Percentiles rank a stretch among this genome's conserved stretches.
These are phyloP conservation scores for Arabidopsis thaliana DNA, from an alignment of 345 rosid species.

Conservation along the genomic window DNA sequence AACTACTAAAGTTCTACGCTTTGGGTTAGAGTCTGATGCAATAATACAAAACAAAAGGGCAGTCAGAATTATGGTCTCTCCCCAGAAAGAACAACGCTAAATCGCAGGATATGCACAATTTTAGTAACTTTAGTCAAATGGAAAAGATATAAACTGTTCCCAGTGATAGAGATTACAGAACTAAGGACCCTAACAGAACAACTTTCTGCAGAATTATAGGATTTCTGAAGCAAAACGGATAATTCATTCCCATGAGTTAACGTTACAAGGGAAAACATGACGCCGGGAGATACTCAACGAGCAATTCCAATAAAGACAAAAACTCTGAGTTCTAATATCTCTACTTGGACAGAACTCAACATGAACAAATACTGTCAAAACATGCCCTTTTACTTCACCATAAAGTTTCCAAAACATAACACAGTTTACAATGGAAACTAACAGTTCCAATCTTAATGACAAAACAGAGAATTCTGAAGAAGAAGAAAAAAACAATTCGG, in stretches of 20 bases:
- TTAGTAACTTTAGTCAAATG: not conserved
- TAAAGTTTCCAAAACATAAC: not conserved
- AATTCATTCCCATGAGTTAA: not conserved
- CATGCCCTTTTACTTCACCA: not conserved
- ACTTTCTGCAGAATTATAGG: not conserved
- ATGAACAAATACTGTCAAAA: not conserved
- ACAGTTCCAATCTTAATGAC: not conserved
- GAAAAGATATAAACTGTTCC: not conserved
- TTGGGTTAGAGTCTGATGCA: not conserved
- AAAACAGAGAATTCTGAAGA: not conserved
- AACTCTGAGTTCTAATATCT: not conserved
- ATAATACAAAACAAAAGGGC: slow-evolving; percentile 1
- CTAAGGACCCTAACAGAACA: not conserved
- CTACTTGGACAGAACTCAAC: not conserved
- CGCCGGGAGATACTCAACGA: not conserved
- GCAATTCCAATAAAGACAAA: not conserved
- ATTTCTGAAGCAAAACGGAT: not conserved
- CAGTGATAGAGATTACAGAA: not conserved
- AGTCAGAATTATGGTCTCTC: not conserved
- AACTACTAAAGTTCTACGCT: not conserved
- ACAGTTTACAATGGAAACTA: not conserved
- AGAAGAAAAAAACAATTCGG: not conserved
- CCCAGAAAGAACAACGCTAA: not conserved
- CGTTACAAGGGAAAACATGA: not conserved
- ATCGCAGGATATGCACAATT: not conserved